Evolutionary conservation across 1,139 yeast genomes (phyloP).

Genomic region (Geotrichum aggregatum): DNA sequence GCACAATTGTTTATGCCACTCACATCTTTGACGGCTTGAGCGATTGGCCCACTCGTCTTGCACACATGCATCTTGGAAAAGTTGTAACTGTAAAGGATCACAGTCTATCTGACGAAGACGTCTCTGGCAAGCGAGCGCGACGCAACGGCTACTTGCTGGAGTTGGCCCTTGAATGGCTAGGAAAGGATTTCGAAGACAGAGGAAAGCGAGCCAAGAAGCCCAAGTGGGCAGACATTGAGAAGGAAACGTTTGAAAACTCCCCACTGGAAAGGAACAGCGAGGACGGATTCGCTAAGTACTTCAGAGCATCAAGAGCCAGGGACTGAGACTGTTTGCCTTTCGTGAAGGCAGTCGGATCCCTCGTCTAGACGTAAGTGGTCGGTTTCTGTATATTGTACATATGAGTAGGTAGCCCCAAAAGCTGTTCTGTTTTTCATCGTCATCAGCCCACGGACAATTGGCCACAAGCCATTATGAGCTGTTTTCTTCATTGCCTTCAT

Average conservation of each 20-base stretch:
- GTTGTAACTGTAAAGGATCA: constrained; percentile 28
- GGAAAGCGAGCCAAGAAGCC: constrained; percentile 39
- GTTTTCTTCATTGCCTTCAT: no score
- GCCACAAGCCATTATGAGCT: no score
- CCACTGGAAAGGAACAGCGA: constrained; percentile 30
- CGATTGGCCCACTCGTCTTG: constrained; percentile 78
- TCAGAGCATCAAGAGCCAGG: constrained; percentile 34
- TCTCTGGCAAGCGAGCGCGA: constrained; percentile 20
- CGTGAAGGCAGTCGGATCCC: no score
- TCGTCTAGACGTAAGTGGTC: no score
- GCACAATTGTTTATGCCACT: constrained; percentile 80
- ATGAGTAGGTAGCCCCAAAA: no score
- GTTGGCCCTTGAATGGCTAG: constrained; percentile 42
- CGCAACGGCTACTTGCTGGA: constrained; percentile 39
- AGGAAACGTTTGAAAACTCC: constrained; percentile 25
- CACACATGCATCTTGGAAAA: constrained; percentile 74
- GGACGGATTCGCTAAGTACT: constrained; percentile 34
- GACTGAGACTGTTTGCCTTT: constrained; percentile 13
- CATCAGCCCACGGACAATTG: no score
- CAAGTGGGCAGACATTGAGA: constrained; percentile 31
- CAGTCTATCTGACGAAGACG: constrained; percentile 1
- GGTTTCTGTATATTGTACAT: no score
- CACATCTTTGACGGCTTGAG: constrained; percentile 94
- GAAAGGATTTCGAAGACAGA: constrained; percentile 43
- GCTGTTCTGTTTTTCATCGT: no score